Percentiles rank a stretch among this genome's conserved stretches.
Conservation (phyloP, 2,329 filamentous ascomycete genomes). For the Escovopsis sp. region DNA sequence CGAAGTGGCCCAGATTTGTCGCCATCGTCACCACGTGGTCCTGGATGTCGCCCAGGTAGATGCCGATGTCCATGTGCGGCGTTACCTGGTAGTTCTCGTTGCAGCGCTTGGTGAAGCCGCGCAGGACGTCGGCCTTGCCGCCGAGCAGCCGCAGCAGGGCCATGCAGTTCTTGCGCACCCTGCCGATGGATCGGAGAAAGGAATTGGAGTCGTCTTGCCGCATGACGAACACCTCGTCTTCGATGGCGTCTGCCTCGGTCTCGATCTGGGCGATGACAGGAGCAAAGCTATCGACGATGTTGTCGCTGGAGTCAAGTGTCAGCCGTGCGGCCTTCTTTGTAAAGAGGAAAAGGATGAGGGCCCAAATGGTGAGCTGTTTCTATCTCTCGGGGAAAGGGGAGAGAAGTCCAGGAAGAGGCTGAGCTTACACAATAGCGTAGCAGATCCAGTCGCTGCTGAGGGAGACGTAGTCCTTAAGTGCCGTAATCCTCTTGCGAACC, state of each 20-base stretch:
- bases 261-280: conserved; percentile 81
- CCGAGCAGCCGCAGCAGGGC: conserved; percentile 82
- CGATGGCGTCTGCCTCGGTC: conserved; percentile 76
- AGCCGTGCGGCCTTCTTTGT: conserved; percentile 5
- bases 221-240: conserved; percentile 88
- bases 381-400: too few relatives aligned
- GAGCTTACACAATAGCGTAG: conserved; percentile 80
- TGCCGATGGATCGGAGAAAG: conserved; percentile 78
- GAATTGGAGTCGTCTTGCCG: conserved; percentile 77
- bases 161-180: conserved; percentile 88
- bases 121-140: conserved; percentile 96
- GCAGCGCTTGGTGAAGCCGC: conserved; percentile 94
- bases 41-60: conserved; percentile 95
- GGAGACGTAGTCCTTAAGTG: conserved; percentile 86
- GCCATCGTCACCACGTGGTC: conserved; percentile 99
- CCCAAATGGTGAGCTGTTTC: too few relatives aligned
- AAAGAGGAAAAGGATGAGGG: neutral
- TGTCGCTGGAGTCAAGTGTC: conserved; percentile 35
- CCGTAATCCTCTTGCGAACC: conserved; percentile 80
- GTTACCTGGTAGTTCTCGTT: conserved; percentile 95
- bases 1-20: conserved; percentile 86
- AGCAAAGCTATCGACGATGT: conserved; percentile 93
- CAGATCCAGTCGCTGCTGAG: conserved; percentile 97
- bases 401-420: too few relatives aligned
- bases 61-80: conserved; percentile 86